These are phyloP conservation scores for Lasiosphaeria hispida DNA, from an alignment of 495 filamentous ascomycete genomes.

Conservation along the genomic window DNA sequence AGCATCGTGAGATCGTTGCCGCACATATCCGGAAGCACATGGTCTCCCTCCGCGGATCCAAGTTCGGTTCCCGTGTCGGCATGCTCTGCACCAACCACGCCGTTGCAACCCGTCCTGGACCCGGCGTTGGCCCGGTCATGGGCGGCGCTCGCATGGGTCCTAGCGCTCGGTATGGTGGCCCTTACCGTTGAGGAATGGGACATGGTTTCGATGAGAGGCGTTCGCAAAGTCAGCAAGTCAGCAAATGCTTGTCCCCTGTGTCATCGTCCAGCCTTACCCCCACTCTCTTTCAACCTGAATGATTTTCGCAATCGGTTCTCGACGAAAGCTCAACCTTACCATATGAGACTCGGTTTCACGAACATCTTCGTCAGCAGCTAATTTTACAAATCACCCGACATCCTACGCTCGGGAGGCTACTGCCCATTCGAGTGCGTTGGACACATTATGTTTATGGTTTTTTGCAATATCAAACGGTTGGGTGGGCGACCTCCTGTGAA, in stretches of 20 bases:
- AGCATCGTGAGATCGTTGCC: constrained; percentile 90
- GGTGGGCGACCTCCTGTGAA: constrained; percentile 21
- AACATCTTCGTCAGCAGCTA: constrained; percentile 56
- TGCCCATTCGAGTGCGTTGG: constrained; percentile 54
- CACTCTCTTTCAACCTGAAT: not conserved
- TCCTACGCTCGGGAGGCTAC: constrained; percentile 57
- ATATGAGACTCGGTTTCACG: constrained; percentile 38
- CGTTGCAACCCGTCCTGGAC: constrained; percentile 78
- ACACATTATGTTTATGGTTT: constrained; percentile 59
- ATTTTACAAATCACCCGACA: constrained; percentile 54
- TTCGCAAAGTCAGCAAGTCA: not conserved
- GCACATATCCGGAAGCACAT: constrained; percentile 97
- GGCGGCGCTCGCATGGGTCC: constrained; percentile 52
- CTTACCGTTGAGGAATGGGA: constrained; percentile 38
- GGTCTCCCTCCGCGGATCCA: constrained; percentile 97
- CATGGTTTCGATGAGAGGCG: not conserved
- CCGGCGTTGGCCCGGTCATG: constrained; percentile 64
- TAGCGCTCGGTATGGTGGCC: constrained; percentile 47
- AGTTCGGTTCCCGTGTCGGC: constrained; percentile 95
- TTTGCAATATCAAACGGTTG: constrained; percentile 49
- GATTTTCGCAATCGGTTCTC: constrained; percentile 2
- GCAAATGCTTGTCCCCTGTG: too few relatives aligned
- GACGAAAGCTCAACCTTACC: constrained; percentile 18
- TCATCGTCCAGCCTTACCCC: not conserved
- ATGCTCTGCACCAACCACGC: constrained; percentile 98